phyloP scores from a whole-genome alignment of 2,329 filamentous ascomycete genomes.

The Monascus ruber region DNA sequence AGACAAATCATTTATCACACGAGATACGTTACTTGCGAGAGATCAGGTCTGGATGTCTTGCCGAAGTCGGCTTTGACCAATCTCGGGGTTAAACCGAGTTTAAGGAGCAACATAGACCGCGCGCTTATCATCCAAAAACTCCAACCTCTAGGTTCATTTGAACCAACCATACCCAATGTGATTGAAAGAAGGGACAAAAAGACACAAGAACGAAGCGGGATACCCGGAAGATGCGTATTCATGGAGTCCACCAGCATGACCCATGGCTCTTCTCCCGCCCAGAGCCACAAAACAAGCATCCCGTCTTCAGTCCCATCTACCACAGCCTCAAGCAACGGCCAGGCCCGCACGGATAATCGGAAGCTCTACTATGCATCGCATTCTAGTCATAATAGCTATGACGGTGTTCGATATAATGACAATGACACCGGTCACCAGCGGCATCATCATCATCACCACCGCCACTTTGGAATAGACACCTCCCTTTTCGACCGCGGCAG shows the following conservation, averaged over 20 bases:
- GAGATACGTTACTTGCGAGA: too few relatives aligned
- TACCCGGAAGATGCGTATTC: background rate
- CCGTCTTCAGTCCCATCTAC: slow-evolving; percentile 2
- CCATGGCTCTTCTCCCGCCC: slow-evolving; percentile 12
- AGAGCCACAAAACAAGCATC: slow-evolving; percentile 9
- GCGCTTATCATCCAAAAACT: too few relatives aligned
- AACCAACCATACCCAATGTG: too few relatives aligned
- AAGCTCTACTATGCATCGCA: background rate
- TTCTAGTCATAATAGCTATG: background rate
- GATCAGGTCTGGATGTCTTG: too few relatives aligned
- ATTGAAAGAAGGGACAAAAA: background rate
- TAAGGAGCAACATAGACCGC: too few relatives aligned
- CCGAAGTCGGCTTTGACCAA: too few relatives aligned
- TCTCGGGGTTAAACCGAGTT: too few relatives aligned
- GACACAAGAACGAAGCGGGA: background rate
- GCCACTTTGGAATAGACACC: slow-evolving; percentile 9
- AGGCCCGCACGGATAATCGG: background rate
- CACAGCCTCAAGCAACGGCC: background rate
- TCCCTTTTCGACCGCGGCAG: slow-evolving; percentile 5
- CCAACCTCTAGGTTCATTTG: too few relatives aligned
- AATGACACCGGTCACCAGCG: slow-evolving; percentile 5
- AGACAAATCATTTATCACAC: too few relatives aligned
- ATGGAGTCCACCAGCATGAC: slow-evolving; percentile 6
- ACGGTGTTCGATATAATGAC: slow-evolving; percentile 1
- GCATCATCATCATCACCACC: slow-evolving; percentile 8